Evolutionary conservation across 2,329 filamentous ascomycete species (phyloP), one percentile per base, ranked within the genome.

Genomic region (Cadophora sp.): DNA sequence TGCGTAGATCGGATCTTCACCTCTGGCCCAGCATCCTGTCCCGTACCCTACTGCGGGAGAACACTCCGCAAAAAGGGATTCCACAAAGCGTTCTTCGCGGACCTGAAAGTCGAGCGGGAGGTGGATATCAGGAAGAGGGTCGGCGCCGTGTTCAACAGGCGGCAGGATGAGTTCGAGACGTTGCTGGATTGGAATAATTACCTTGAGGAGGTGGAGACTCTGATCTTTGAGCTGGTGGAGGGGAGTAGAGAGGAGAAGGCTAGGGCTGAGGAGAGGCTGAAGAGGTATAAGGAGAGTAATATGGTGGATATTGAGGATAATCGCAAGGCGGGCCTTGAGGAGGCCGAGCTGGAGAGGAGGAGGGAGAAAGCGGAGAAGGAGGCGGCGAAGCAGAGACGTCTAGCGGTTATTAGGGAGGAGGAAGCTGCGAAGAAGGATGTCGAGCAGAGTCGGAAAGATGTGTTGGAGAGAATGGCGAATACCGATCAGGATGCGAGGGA

Each of bases 1-100:
- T 99, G 96, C 82, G 94, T 98, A 50, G 92, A 95, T 80, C 91
- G 95, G 65, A 92, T 98, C 74, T 99, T 98, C 85, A 91, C 91
- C 43, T 90, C 93, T 64, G 96, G 96, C 0, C 96, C 96, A 0
- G 93, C 94, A 65, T 92, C 94, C 69, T 99, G 96, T 77, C 96
- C 96, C 0, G 93, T 97, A 66, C 92, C 93, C 0, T 92, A 91
- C 48, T 99, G 96, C 81, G 87, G 89, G 77, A 90, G 92, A 78
- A 98, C 94, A 0, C 85, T 99, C 6, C 90, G 96, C 1, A 92
- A 94, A 75, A 87, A 89, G 66, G 89, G 90, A 48, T 99, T 98
- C 82, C 89, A 93, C 67, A 87, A 87, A 64, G 93, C 96, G 76
- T 98, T 94, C 65, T 99, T 98, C 77, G 91, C 89, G 70, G 94